These are phyloP conservation scores for Sphagnum contortum DNA, from an alignment of 225 moss, liverwort and hornwort genomes.

Conservation along the genomic window DNA sequence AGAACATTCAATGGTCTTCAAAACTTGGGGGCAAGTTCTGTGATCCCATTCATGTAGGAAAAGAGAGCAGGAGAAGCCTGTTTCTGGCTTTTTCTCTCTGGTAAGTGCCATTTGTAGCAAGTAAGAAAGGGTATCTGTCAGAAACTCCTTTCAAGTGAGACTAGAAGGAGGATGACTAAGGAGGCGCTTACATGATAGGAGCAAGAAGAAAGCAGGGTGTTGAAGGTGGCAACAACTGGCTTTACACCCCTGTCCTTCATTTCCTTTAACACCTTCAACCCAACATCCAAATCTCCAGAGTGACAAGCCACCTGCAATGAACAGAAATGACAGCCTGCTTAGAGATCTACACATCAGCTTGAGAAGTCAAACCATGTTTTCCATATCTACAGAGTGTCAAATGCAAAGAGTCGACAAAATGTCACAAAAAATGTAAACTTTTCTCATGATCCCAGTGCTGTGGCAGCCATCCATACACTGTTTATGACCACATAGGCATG, in stretches of 20 bases:
- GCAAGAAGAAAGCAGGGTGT: slow-evolving; percentile 83
- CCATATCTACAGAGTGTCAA: no score
- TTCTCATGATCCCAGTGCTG: no score
- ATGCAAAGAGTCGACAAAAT: no score
- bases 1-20: slow-evolving; percentile 4
- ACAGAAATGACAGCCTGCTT: not conserved
- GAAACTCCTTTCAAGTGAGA: not conserved
- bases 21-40: not conserved
- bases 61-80: not conserved
- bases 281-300: slow-evolving; percentile 62
- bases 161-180: not conserved
- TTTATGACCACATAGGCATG: no score
- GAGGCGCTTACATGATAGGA: slow-evolving; percentile 60
- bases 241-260: slow-evolving; percentile 59
- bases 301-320: slow-evolving; percentile 67
- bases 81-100: not conserved
- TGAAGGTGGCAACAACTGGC: slow-evolving; percentile 71
- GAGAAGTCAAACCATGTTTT: no score
- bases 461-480: no score
- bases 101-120: no score
- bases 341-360: no score
- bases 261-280: slow-evolving; percentile 54
- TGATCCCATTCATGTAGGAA: not conserved
- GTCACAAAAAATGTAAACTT: no score
- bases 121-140: not conserved